Base-by-base conservation (phyloP, 306 rosid genomes). In the Canavalia gladiata region DNA sequence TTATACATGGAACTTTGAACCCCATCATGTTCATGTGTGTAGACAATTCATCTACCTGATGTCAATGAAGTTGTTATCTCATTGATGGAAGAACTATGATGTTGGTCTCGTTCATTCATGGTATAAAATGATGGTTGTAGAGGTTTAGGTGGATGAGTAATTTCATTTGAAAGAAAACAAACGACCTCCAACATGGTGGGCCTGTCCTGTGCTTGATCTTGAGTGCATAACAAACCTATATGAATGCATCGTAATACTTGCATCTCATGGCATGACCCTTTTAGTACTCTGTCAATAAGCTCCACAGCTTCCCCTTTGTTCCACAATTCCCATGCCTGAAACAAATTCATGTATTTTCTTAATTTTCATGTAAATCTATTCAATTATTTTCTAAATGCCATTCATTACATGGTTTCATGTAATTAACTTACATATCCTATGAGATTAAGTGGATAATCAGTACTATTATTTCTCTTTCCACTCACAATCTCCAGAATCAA, bases 381-480 rank as follows among this genome's bases (percentile, higher is more conserved):
- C 1, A 13, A 4, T 12, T 46, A 46, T 47, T 47, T 47, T 47
- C 1, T 18, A 18, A 18, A 18, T 18, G 25, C 2, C 9, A 8
- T 9, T 5, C 5, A 62, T 39, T 39, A 13, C 12, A 3, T 39
- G 50, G 13, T 39, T 39, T n/a, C 51, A 65, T 0, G 33, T 18
- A 18, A 18, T 18, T 39, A 41, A 51, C 84, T 84, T 84, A 84
- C 82, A 30, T 81, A 77, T 84, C 81, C 80, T 6, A 68, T 45
- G 57, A 85, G 85, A 80, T 76, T 79, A 72, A 85, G 42, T 1
- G 60, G 68, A 0, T 8, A 37, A 7, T 76, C 25, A 18, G 25
- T 72, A 1, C 58, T 12, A 51, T 28, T 58, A 51, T 84, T 82
- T 54, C 79, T 87, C 70, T 77, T 66, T 18, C 74, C 74, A 0